Conservation (phyloP, 2,329 filamentous ascomycete species). For the Talaromyces sp. region DNA sequence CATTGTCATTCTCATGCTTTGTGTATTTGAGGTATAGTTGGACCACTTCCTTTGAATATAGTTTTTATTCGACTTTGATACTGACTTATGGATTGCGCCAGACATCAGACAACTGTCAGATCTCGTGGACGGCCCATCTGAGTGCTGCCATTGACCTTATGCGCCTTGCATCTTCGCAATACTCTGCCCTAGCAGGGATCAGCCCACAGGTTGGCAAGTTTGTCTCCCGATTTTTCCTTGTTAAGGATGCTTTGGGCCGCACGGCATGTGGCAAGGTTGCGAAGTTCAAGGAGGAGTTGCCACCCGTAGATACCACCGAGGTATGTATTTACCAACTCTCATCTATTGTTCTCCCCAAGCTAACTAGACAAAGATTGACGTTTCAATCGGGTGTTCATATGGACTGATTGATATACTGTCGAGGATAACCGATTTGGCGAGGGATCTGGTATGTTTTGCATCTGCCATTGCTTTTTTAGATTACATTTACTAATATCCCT, state of each 20-base stretch:
- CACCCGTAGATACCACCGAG: slow-evolving; percentile 7
- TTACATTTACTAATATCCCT: background rate
- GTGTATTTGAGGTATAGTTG: slow-evolving; percentile 10
- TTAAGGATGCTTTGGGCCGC: slow-evolving; percentile 13
- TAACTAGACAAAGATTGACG: slow-evolving; percentile 7
- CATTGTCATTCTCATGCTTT: slow-evolving; percentile 12
- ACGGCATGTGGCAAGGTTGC: slow-evolving; percentile 12
- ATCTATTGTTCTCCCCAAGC: background rate
- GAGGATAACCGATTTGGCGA: slow-evolving; percentile 8
- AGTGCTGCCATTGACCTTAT: slow-evolving; percentile 11
- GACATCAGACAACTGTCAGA: slow-evolving; percentile 13
- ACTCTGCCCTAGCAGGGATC: background rate
- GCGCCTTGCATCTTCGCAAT: background rate
- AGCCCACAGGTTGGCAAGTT: slow-evolving; percentile 8
- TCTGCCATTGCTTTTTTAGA: background rate
- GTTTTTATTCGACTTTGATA: background rate
- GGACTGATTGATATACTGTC: slow-evolving; percentile 12
- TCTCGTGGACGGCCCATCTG: slow-evolving; percentile 12
- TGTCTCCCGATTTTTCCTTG: slow-evolving; percentile 12
- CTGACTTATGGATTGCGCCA: background rate
- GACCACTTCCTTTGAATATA: background rate
- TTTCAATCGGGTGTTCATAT: slow-evolving; percentile 12
- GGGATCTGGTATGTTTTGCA: slow-evolving; percentile 9
- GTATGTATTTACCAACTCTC: background rate
- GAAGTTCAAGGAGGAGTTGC: slow-evolving; percentile 11